Evolutionary conservation across 371 early-diverging fungal species (phyloP), one percentile per base, ranked within the genome.

Genomic region (Saksenaea vasiformis): DNA sequence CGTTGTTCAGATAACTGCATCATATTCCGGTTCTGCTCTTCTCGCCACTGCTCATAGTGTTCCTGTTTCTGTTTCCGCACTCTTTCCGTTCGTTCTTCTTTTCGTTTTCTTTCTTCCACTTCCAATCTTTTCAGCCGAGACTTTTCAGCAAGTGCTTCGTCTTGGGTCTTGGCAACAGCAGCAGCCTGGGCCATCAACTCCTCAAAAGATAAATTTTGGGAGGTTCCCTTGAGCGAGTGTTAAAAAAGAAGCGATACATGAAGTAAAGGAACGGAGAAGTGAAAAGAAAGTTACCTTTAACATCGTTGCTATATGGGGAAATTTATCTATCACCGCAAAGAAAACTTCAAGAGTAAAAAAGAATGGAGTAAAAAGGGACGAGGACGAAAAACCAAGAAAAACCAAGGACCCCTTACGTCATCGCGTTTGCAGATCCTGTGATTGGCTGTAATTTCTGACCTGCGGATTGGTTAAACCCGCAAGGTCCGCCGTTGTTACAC

Each of bases 121-220:
- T 71, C 65, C 58, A 62, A 64, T 69, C 70, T 51, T 34, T 69
- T 70, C 60, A 67, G 64, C 38, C 70, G 63, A 34, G 73, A 70
- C 62, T 62, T 61, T 64, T 75, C 78, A 26, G 69, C 60, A 15
- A 75, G 55, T 1, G 56, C 58, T 17, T 72, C 75, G 56, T 78
- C 75, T 69, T 78, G 78, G 31, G 64, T 55, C 35, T 67, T 70
- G 17, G 78, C 75, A 43, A 78, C 71, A 54, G 68, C 61, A 19
- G 73, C 66, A 43, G 75, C 78, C 51, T 74, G 73, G 4, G 73
- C 73, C 78, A 78, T 78, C 34, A 78, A 56, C 55, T 74, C 64
- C 15, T 76, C 67, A 66, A 76, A 76, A 34, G 56, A 57, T 24
- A 71, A 58, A 44, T 44, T 44, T 44, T 44, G 44, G 44, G 44